Evolutionary conservation across 257 asterid species (phyloP), one percentile per base, ranked within the genome.

Genomic region (Datura wrightii): DNA sequence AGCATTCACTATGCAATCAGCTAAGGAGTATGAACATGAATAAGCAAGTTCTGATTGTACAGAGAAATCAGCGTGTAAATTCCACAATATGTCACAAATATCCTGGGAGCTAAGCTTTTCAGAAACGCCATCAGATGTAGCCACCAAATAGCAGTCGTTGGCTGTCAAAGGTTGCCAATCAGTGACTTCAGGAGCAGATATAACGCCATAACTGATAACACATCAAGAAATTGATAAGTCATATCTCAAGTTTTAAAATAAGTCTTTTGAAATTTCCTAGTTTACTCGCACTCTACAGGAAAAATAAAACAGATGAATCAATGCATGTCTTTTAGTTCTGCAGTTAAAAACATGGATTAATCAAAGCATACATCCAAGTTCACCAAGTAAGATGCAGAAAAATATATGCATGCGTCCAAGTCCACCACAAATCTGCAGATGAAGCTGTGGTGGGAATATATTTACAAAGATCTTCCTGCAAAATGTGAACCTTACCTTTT

Each of bases 171-270:
- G 96, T 87, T 90, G 93, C 99, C 98, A 97, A 85, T 93, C 97
- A 84, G 98, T 94, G 91, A 97, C 96, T 92, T 97, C 99, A 42
- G 99, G 98, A 56, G 92, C 93, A n/a, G 99, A 92, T 89, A 89
- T 94, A 85, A 97, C 99, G 15, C 98, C 99, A 91, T 89, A 97
- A 86, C 98, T 97, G 94, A 71, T 78, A 88, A 87, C 80, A 88
- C 78, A 85, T 70, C 41, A 79, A 83, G 71, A 89, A 37, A 87
- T 52, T 31, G 71, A 89, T 37, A 5, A 83, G 80, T 83, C 67
- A 83, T 72, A 24, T 65, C 37, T 65, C 59, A 83, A 41, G 85
- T 34, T 24, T 1, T 82, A 65, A 48, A 48, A 46, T 46, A 46
- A 46, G 58, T 72, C 58, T 46, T 31, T 72, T 48, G 80, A 72